phyloP scores from a whole-genome alignment of 2,329 filamentous ascomycete species.

The Pestalotiopsis sp. region DNA sequence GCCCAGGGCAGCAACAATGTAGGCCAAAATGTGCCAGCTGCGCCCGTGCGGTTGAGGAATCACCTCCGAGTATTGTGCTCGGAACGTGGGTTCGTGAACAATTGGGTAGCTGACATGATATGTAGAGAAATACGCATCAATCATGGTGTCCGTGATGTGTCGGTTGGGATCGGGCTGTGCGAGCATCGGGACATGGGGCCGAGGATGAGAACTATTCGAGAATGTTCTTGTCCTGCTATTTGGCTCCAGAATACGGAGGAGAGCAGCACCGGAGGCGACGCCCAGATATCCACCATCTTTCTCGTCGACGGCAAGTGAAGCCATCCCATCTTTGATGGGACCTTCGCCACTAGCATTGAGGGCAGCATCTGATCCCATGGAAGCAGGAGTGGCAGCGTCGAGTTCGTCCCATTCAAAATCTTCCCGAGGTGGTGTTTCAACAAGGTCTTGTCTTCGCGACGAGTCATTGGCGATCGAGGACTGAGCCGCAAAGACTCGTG shows the following conservation, averaged over 20 bases:
- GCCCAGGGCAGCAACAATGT: constrained; percentile 21
- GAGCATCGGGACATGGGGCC: not conserved
- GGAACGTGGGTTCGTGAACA: constrained; percentile 35
- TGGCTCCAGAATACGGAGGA: constrained; percentile 41
- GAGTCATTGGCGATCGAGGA: not conserved
- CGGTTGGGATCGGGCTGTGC: constrained; percentile 12
- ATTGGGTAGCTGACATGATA: constrained; percentile 49
- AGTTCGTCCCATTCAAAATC: constrained; percentile 42
- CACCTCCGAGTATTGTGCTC: constrained; percentile 19
- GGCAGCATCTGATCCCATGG: constrained; percentile 20
- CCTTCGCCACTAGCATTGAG: constrained; percentile 25
- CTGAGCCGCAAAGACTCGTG: not conserved
- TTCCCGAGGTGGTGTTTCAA: constrained; percentile 36
- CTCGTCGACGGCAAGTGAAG: constrained; percentile 37
- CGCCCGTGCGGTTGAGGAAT: constrained; percentile 19
- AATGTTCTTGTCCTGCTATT: constrained; percentile 19
- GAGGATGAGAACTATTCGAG: constrained; percentile 3
- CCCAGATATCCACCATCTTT: constrained; percentile 47
- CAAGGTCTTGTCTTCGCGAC: constrained; percentile 14
- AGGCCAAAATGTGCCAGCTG: constrained; percentile 21
- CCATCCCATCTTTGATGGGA: constrained; percentile 41
- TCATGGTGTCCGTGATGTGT: constrained; percentile 18
- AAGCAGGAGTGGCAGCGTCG: constrained; percentile 29
- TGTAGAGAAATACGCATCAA: constrained; percentile 44
- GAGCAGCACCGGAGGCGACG: constrained; percentile 46